phyloP scores from a whole-genome alignment of 2,329 filamentous ascomycete genomes.

The Pseudogymnoascus sp. region DNA sequence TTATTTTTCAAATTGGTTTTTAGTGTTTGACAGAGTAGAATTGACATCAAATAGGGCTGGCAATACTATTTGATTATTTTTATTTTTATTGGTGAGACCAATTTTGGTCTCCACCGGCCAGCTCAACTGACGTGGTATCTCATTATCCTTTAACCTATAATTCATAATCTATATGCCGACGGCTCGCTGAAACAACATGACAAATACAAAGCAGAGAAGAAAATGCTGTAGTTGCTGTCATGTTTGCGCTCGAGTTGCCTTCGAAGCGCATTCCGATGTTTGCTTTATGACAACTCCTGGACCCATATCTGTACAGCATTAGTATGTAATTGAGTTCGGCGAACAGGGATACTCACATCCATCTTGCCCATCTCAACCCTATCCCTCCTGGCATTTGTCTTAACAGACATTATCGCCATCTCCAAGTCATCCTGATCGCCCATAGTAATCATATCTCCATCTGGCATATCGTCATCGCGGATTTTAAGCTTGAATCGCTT shows the following conservation, averaged over 20 bases:
- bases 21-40: not conserved
- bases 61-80: not conserved
- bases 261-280: not conserved
- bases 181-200: constrained; percentile 7
- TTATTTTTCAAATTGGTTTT: not conserved
- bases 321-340: not conserved
- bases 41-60: not conserved
- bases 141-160: constrained; percentile 7
- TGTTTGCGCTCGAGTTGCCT: not conserved
- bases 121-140: constrained; percentile 2
- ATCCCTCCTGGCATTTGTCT: constrained; percentile 63
- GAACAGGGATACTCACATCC: constrained; percentile 62
- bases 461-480: constrained; percentile 67
- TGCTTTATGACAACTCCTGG: constrained; percentile 1
- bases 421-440: constrained; percentile 94
- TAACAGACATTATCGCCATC: constrained; percentile 69
- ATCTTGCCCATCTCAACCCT: constrained; percentile 82
- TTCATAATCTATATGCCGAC: constrained; percentile 5
- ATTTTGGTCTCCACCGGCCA: not conserved
- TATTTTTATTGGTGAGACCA: not conserved
- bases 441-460: constrained; percentile 93
- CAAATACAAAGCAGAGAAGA: not conserved
- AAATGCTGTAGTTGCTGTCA: not conserved
- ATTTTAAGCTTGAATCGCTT: constrained; percentile 84
- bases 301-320: constrained; percentile 7